These are phyloP conservation scores for Conticribra weissflogii DNA, from an alignment of 108 stramenopile genomes.

Conservation along the genomic window DNA sequence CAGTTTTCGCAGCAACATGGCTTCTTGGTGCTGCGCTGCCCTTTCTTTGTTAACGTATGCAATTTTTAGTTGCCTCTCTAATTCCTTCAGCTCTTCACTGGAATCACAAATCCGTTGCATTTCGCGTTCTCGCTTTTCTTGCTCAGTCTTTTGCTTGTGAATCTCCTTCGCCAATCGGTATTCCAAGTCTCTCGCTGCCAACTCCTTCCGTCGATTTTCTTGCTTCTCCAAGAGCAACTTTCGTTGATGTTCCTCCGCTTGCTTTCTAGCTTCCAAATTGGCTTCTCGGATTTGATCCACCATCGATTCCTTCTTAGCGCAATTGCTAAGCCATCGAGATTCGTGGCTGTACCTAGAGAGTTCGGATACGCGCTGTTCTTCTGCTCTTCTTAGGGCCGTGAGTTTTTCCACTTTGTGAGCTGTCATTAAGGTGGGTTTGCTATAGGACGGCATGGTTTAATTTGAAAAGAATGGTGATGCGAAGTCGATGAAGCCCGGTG, in stretches of 20 bases:
- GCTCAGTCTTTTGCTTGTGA: constrained; percentile 51
- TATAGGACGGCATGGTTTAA: constrained; percentile 15
- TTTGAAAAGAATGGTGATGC: too few species aligned
- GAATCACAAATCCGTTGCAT: constrained; percentile 68
- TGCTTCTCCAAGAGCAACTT: constrained; percentile 42
- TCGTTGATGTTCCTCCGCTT: constrained; percentile 50
- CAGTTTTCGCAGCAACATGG: constrained; percentile 45
- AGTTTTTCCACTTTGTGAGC: constrained; percentile 50
- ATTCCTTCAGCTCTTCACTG: constrained; percentile 68
- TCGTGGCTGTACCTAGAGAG: constrained; percentile 48
- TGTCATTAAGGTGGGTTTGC: constrained; percentile 44
- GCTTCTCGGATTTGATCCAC: constrained; percentile 46
- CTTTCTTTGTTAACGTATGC: constrained; percentile 79
- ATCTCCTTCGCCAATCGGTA: constrained; percentile 44
- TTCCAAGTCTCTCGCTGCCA: constrained; percentile 54
- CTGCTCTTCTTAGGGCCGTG: constrained; percentile 44
- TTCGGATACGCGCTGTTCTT: constrained; percentile 50
- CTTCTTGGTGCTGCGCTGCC: constrained; percentile 76
- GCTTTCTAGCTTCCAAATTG: constrained; percentile 46
- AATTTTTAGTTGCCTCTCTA: constrained; percentile 63
- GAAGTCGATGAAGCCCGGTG: too few species aligned
- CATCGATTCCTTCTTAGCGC: constrained; percentile 53
- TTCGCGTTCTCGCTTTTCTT: constrained; percentile 59
- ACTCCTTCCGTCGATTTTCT: constrained; percentile 33
- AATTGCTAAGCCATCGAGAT: constrained; percentile 51